phyloP scores from a whole-genome alignment of 1,139 yeast species.

The Geotrichum restrictum region DNA sequence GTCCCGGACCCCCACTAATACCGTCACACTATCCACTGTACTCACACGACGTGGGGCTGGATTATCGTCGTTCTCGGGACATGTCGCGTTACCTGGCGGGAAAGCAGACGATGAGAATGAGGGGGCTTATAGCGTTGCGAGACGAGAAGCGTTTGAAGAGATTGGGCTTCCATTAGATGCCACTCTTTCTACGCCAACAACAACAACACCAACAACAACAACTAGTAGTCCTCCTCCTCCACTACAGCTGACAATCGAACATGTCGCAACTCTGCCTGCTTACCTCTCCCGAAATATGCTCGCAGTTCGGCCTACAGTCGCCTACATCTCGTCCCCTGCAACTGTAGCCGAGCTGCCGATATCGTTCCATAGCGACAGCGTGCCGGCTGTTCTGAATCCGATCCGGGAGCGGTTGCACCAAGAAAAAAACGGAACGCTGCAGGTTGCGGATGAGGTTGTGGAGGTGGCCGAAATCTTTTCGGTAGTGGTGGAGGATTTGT shows the following conservation, averaged over 20 bases:
- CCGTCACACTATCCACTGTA: slow-evolving; percentile 72
- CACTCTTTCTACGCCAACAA: no score
- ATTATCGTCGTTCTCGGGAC: slow-evolving; percentile 75
- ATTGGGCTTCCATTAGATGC: slow-evolving; percentile 64
- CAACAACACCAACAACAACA: no score
- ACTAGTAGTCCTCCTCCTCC: slow-evolving; percentile 15
- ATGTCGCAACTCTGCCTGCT: slow-evolving; percentile 61
- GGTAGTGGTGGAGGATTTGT: slow-evolving; percentile 32
- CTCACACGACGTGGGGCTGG: slow-evolving; percentile 71
- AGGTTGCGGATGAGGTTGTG: slow-evolving; percentile 30
- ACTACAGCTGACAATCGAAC: slow-evolving; percentile 55
- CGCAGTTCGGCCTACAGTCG: slow-evolving; percentile 80
- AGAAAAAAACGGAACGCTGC: background rate
- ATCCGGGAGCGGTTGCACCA: slow-evolving; percentile 2
- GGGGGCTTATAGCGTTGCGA: slow-evolving; percentile 64
- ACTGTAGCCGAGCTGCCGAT: slow-evolving; percentile 7
- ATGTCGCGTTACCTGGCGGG: slow-evolving; percentile 83
- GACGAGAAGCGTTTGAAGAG: slow-evolving; percentile 84
- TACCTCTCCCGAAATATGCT: slow-evolving; percentile 74
- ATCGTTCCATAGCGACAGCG: slow-evolving; percentile 10
- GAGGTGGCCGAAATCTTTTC: slow-evolving; percentile 39
- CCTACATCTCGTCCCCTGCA: slow-evolving; percentile 41
- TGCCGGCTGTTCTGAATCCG: slow-evolving; percentile 37
- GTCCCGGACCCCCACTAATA: slow-evolving; percentile 30
- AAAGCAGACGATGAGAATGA: slow-evolving; percentile 46